A percentile compares a stretch with the other conserved stretches of the same genome.
Conservation (phyloP, 2,329 filamentous ascomycete genomes). For the Keithomyces neogunnii region DNA sequence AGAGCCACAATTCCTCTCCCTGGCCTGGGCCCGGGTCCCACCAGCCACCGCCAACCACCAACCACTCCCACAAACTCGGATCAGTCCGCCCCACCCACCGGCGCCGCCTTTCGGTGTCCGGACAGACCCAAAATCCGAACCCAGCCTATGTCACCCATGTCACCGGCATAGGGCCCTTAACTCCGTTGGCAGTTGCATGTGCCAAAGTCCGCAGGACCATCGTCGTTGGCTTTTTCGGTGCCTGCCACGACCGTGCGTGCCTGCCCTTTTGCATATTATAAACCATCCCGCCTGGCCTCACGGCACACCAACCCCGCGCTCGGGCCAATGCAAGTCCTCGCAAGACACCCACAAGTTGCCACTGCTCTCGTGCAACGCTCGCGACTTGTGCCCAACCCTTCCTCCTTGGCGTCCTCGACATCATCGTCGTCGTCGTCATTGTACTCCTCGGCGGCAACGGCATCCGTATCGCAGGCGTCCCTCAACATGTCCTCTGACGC, state of each 20-base stretch:
- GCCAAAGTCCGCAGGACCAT: too few species aligned
- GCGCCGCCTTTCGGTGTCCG: constrained; percentile 4
- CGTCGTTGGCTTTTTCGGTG: too few species aligned
- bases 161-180: constrained; percentile 5
- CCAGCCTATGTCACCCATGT: not conserved
- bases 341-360: not conserved
- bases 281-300: not conserved
- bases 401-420: constrained; percentile 4
- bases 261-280: not conserved
- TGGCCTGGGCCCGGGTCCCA: too few species aligned
- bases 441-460: constrained; percentile 8
- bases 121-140: constrained; percentile 11
- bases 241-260: too few species aligned
- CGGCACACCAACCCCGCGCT: not conserved
- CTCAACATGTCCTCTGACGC: constrained; percentile 26
- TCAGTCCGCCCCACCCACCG: not conserved
- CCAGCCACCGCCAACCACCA: not conserved
- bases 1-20: too few species aligned
- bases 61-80: not conserved
- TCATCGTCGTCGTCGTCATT: constrained; percentile 7
- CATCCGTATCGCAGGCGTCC: constrained; percentile 3
- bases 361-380: not conserved
- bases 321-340: not conserved
- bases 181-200: constrained; percentile 4
- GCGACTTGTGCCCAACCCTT: not conserved